Evolutionary conservation across 2,329 filamentous ascomycete genomes (phyloP).

Genomic region (Phoma sp.): DNA sequence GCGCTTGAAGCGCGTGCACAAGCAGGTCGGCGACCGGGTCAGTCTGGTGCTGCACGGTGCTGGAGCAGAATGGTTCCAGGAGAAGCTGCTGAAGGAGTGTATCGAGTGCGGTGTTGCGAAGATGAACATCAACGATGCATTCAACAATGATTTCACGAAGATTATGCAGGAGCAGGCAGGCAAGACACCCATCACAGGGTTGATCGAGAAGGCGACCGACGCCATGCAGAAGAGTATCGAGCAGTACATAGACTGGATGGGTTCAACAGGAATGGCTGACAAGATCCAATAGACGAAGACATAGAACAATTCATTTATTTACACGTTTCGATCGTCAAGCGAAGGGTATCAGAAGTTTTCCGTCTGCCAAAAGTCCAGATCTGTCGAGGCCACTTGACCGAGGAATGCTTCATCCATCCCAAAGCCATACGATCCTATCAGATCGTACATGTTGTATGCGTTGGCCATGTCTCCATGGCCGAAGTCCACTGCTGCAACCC

Average conservation of each 20-base stretch:
- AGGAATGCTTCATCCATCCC: constrained; percentile 43
- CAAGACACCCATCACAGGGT: constrained; percentile 57
- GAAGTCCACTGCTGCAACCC: constrained; percentile 11
- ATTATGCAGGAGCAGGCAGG: constrained; percentile 58
- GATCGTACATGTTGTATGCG: constrained; percentile 27
- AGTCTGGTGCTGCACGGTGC: constrained; percentile 64
- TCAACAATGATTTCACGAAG: constrained; percentile 59
- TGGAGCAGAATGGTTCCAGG: constrained; percentile 58
- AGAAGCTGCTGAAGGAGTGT: constrained; percentile 61
- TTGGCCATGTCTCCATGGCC: constrained; percentile 16
- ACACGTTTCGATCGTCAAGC: constrained; percentile 4
- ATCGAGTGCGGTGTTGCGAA: constrained; percentile 62
- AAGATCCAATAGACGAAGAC: constrained; percentile 24
- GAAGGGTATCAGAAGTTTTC: constrained; percentile 28
- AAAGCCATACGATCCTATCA: constrained; percentile 42
- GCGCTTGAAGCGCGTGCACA: constrained; percentile 52
- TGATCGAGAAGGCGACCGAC: constrained; percentile 62
- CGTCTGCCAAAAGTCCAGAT: constrained; percentile 39
- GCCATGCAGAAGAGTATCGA: constrained; percentile 63
- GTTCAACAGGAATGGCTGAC: constrained; percentile 44
- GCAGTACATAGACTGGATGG: constrained; percentile 61
- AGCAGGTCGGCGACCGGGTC: constrained; percentile 56
- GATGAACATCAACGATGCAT: constrained; percentile 65
- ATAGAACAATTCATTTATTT: constrained; percentile 4
- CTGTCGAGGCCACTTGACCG: constrained; percentile 35